Conservation (phyloP, 495 filamentous ascomycete species). For the Parathielavia hyrcaniae region DNA sequence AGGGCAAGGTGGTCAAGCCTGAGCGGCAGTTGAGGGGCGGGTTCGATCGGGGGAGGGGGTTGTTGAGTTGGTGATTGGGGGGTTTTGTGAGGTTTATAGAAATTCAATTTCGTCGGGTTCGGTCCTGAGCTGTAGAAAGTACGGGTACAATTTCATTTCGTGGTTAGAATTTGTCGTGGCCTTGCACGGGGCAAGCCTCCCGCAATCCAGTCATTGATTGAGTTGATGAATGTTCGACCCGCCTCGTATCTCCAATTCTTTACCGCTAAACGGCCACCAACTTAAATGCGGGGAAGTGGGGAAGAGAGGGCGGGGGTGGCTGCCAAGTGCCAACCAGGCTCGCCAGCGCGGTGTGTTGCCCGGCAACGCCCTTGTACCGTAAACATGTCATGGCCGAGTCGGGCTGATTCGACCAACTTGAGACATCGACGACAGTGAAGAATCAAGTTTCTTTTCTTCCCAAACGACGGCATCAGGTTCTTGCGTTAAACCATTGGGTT, state of each 20-base stretch:
- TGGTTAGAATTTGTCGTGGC: too few relatives aligned
- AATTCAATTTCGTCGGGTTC: not conserved
- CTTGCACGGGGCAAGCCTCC: not conserved
- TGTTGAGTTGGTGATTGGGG: constrained; percentile 75
- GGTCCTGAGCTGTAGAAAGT: not conserved
- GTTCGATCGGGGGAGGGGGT: constrained; percentile 72
- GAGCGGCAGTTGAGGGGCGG: constrained; percentile 77
- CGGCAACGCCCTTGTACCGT: constrained; percentile 11
- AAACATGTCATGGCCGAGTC: not conserved
- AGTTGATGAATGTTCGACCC: not conserved
- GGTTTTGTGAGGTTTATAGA: not conserved
- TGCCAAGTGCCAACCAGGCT: not conserved
- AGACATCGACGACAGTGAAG: not conserved
- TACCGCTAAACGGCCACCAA: constrained; percentile 5
- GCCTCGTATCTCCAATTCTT: not conserved
- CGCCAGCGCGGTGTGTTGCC: not conserved
- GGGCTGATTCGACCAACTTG: not conserved
- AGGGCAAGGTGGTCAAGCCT: constrained; percentile 91
- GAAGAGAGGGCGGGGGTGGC: not conserved
- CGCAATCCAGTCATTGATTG: not conserved
- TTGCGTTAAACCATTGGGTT: constrained; percentile 5
- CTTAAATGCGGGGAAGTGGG: constrained; percentile 8
- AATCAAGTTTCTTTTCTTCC: not conserved
- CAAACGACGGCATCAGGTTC: not conserved
- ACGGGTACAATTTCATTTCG: too few relatives aligned